phyloP scores from a whole-genome alignment of 2,329 filamentous ascomycete genomes.

The Hymenoscyphus linearis region DNA sequence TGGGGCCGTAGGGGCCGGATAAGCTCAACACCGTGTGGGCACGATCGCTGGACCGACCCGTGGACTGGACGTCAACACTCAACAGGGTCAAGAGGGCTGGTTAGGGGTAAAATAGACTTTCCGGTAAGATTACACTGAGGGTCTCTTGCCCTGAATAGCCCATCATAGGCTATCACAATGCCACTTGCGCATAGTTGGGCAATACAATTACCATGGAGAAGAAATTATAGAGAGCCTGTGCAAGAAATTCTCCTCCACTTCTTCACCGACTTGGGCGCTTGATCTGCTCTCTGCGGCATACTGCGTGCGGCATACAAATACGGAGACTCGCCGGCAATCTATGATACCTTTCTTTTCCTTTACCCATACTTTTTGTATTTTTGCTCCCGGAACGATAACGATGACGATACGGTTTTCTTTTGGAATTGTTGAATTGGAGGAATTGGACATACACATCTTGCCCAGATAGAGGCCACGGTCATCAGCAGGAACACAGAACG shows the following conservation, averaged over 20 bases:
- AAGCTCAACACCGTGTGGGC: too few relatives aligned
- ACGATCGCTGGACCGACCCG: not conserved
- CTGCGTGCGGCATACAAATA: not conserved
- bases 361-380: too few relatives aligned
- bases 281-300: not conserved
- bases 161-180: not conserved
- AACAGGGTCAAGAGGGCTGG: not conserved
- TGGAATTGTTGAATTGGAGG: not conserved
- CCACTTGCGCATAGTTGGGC: not conserved
- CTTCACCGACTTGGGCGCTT: not conserved
- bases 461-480: not conserved
- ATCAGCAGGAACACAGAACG: not conserved
- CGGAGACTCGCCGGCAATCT: too few relatives aligned
- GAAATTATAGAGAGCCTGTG: not conserved
- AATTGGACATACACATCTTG: not conserved
- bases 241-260: not conserved
- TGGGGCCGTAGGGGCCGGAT: too few relatives aligned
- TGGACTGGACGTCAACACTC: not conserved
- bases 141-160: not conserved
- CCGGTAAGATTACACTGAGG: not conserved
- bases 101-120: not conserved
- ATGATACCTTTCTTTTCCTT: too few relatives aligned
- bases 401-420: slow-evolving; percentile 16
- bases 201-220: not conserved
- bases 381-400: slow-evolving; percentile 1